A percentile compares a stretch with the other conserved stretches of the same genome.
phyloP scores from a whole-genome alignment of 306 rosid species.

The Rubus idaeus region DNA sequence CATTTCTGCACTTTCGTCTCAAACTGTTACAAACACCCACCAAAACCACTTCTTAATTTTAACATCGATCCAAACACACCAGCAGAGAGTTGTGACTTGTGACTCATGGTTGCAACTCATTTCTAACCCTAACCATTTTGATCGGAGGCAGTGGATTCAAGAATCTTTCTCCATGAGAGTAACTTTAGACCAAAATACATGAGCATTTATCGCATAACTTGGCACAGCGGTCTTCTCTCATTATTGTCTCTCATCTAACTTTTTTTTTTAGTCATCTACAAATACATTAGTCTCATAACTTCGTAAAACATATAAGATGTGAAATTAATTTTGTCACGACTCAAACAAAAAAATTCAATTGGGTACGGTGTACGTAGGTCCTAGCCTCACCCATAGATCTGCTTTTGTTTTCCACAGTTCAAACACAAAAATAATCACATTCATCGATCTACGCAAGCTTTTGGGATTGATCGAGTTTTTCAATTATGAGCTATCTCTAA shows the following conservation, averaged over 20 bases:
- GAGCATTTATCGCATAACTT: not conserved
- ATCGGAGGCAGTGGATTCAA: not conserved
- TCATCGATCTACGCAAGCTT: not conserved
- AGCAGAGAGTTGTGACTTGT: not conserved
- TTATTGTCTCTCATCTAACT: not conserved
- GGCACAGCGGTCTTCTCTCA: too few relatives aligned
- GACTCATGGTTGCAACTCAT: not conserved
- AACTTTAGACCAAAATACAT: not conserved
- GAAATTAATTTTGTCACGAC: too few relatives aligned
- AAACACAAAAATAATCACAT: not conserved
- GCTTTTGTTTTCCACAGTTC: not conserved
- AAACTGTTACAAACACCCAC: conserved; percentile 6
- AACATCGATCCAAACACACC: not conserved
- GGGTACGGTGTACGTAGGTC: too few relatives aligned
- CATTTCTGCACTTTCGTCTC: not conserved
- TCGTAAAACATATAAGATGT: too few relatives aligned
- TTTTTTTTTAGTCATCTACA: not conserved
- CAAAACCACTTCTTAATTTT: not conserved
- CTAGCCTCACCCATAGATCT: too few relatives aligned
- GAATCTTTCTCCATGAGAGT: not conserved
- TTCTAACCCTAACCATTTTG: not conserved
- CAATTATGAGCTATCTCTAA: not conserved
- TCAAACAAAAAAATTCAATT: too few relatives aligned
- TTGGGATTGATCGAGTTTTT: not conserved
- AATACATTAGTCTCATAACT: too few relatives aligned